These are phyloP conservation scores for Silene latifolia DNA, from an alignment of 148 eudicot genomes.

Conservation along the genomic window DNA sequence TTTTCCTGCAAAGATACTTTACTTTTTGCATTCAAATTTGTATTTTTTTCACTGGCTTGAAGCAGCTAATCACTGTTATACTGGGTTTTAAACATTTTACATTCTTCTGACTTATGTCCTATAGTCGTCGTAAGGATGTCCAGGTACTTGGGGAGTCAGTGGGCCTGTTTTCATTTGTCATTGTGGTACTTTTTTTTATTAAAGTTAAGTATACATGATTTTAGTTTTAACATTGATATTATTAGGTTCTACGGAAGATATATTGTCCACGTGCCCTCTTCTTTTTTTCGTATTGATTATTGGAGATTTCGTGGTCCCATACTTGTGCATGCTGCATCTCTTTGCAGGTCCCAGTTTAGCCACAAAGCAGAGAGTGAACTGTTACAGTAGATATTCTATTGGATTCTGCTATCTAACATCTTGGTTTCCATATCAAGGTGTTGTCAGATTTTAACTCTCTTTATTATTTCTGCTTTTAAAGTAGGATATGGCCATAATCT, in stretches of 20 bases:
- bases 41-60: not conserved
- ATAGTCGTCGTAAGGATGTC: conserved; percentile 21
- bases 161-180: conserved; percentile 8
- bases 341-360: conserved; percentile 25
- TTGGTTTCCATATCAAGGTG: conserved; percentile 20
- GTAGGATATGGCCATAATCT: not conserved
- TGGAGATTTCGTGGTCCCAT: conserved; percentile 24
- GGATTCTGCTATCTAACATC: conserved; percentile 21
- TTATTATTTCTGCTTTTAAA: not conserved
- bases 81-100: not conserved
- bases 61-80: conserved; percentile 2
- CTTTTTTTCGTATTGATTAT: conserved; percentile 14
- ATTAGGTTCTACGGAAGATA: conserved; percentile 18
- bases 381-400: conserved; percentile 21
- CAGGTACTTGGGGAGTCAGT: conserved; percentile 23
- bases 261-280: conserved; percentile 26
- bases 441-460: conserved; percentile 9
- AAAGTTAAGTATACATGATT: conserved; percentile 12
- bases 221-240: conserved; percentile 11
- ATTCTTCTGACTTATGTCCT: conserved; percentile 8
- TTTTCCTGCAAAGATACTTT: conserved; percentile 22
- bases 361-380: conserved; percentile 11
- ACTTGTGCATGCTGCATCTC: conserved; percentile 9
- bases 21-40: not conserved
- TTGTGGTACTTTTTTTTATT: conserved; percentile 20